A percentile compares a stretch with the other conserved stretches of the same genome.
Conservation (phyloP, 768 basidiomycete species). For the Coprinopsis strossmayeri region DNA sequence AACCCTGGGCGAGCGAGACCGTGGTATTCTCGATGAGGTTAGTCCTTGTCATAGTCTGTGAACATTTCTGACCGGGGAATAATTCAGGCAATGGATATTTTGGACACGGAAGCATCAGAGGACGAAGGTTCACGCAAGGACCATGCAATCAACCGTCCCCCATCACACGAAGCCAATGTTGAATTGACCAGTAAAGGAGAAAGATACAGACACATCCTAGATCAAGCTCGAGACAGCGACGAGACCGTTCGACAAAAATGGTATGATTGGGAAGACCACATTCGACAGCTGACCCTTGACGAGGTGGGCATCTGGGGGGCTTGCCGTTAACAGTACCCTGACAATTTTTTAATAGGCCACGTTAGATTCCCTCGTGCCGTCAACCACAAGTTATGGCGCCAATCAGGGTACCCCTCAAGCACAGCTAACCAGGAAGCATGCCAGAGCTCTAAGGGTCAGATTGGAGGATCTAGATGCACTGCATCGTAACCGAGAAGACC, state of each 20-base stretch:
- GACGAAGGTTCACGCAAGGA: conserved; percentile 65
- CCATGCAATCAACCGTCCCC: conserved; percentile 39
- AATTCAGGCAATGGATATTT: conserved; percentile 72
- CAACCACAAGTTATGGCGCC: conserved; percentile 39
- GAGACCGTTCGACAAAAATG: conserved; percentile 74
- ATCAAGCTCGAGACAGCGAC: conserved; percentile 71
- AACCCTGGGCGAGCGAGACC: conserved; percentile 55
- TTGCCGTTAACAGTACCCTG: neutral
- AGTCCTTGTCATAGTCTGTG: too few relatives aligned
- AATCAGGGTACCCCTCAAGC: conserved; percentile 29
- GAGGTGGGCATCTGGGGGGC: too few relatives aligned
- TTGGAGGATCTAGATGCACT: conserved; percentile 80
- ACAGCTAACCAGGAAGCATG: conserved; percentile 51
- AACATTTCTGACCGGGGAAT: neutral
- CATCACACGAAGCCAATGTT: conserved; percentile 75
- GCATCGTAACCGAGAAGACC: conserved; percentile 48
- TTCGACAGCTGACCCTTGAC: conserved; percentile 62
- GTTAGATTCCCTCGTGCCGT: conserved; percentile 63
- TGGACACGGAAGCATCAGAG: conserved; percentile 87
- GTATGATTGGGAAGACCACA: conserved; percentile 78
- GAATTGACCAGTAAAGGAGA: conserved; percentile 66
- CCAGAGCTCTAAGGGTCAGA: conserved; percentile 62
- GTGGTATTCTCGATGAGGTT: conserved; percentile 71
- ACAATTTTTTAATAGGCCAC: conserved; percentile 37
- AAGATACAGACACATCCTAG: conserved; percentile 66